Evolutionary conservation across 2,329 filamentous ascomycete genomes (phyloP).

Genomic region (Ceratocystis lukuohia): DNA sequence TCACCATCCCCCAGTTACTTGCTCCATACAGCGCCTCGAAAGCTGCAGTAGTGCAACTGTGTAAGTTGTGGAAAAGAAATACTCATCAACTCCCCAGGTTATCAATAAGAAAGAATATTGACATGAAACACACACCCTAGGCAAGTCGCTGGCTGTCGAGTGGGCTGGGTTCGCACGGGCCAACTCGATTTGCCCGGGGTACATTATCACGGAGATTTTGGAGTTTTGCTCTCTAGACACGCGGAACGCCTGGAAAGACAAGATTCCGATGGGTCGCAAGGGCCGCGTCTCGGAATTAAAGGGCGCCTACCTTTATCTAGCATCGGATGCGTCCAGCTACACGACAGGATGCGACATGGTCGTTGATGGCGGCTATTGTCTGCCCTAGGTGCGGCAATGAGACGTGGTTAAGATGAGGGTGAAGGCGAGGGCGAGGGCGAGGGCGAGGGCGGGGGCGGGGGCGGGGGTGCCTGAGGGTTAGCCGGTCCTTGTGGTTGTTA

Average conservation of each 20-base stretch:
- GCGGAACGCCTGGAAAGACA: constrained; percentile 55
- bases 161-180: constrained; percentile 62
- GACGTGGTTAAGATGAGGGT: too few relatives aligned
- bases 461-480: too few relatives aligned
- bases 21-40: constrained; percentile 62
- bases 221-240: constrained; percentile 42
- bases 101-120: neutral
- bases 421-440: too few relatives aligned
- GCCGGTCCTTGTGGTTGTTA: too few relatives aligned
- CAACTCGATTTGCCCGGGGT: constrained; percentile 62
- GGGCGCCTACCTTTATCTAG: constrained; percentile 69
- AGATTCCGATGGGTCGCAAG: constrained; percentile 36
- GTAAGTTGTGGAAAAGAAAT: constrained; percentile 27
- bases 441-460: too few relatives aligned
- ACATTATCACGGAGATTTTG: constrained; percentile 61
- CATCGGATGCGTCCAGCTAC: constrained; percentile 70
- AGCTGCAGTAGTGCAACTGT: constrained; percentile 47
- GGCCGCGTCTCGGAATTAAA: constrained; percentile 63
- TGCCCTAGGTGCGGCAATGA: constrained; percentile 28
- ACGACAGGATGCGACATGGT: constrained; percentile 63
- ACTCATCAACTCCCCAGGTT: neutral
- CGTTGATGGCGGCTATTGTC: constrained; percentile 61
- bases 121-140: constrained; percentile 26
- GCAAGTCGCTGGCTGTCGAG: constrained; percentile 54
- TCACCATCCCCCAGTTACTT: constrained; percentile 64